Base-by-base conservation (phyloP, 2,329 filamentous ascomycete species). In the Ophiocordyceps sinensis region DNA sequence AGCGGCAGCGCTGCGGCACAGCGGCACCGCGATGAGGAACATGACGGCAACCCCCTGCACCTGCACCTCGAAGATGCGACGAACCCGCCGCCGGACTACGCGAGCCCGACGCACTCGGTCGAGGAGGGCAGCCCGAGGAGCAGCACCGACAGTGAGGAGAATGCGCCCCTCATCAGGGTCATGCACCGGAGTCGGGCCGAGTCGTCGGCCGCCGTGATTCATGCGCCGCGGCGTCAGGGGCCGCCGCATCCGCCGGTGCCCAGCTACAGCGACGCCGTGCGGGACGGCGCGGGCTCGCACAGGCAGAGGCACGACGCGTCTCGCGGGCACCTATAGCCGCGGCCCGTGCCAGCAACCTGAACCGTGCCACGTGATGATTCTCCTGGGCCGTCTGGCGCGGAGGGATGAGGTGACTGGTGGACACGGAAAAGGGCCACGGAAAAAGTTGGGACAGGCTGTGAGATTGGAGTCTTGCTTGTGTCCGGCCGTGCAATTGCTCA, bases 231-330 rank as follows among this genome's bases (percentile, higher is more conserved):
- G 12, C 38, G 43, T 26, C 46, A 44, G 31, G 45, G 42, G 21
- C 45, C 48, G 39, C 49, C 49, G 28, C 48, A 55, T 26, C 81
- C 84, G 21, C 84, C 85, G 1, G 87, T 91, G 47, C 85, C 85
- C 2, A 88, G 77, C 52, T 93, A 93, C 56, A 84, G 79, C 57
- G 84, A 85, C 44, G 85, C 84, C 2, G 69, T 87, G 35, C 63
- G 65, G 42, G 68, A 75, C 48, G 71, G 71, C 11, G 58, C 58
- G 26, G 51, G 57, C 21, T 45, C 47, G 28, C 47, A 54, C 10
- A 45, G 54, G 29, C 51, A 47, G 28, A 45, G 30, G 13, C 17
- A 34, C 31, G 29, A 9, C 29, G 29, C 32, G 5, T 13, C 30
- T 7, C 5, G n/a, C 23, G 23, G 23, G 19, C 11, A 36, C 19